Conservation (phyloP, 2,329 filamentous ascomycete genomes). For the Pseudomassariella vexata region DNA sequence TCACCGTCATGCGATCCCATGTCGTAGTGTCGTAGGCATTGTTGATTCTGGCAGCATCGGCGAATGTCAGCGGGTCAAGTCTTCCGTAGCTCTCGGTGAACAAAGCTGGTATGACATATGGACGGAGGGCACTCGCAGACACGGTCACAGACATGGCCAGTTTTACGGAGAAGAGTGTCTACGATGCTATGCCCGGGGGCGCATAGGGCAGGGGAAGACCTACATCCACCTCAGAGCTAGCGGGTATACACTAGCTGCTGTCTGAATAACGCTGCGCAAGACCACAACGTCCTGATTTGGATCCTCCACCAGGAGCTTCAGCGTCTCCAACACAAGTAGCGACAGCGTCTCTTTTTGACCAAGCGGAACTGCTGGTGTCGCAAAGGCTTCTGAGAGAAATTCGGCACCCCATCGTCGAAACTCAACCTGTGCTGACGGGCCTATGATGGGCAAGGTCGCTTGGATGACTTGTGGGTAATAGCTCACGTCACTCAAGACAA, state of each 20-base stretch:
- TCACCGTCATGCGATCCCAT: constrained; percentile 83
- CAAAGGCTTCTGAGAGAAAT: constrained; percentile 92
- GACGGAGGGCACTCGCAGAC: constrained; percentile 11
- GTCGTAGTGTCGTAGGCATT: constrained; percentile 74
- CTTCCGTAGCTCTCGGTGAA: constrained; percentile 7
- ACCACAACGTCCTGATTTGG: constrained; percentile 74
- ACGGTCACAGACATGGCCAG: constrained; percentile 14
- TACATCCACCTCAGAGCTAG: constrained; percentile 92
- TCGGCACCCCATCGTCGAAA: constrained; percentile 93
- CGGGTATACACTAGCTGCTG: constrained; percentile 87
- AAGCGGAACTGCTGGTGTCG: constrained; percentile 74
- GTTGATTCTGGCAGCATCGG: constrained; percentile 60
- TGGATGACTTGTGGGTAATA: constrained; percentile 91
- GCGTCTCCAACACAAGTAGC: constrained; percentile 69
- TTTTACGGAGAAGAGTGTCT: constrained; percentile 19
- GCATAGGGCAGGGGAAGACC: constrained; percentile 36
- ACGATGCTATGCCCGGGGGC: constrained; percentile 16
- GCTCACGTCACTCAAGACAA: constrained; percentile 78
- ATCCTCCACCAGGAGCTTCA: constrained; percentile 65
- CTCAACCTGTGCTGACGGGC: constrained; percentile 67
- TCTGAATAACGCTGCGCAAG: constrained; percentile 80
- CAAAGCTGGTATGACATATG: constrained; percentile 7
- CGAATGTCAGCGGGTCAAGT: constrained; percentile 18
- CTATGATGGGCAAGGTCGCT: constrained; percentile 87
- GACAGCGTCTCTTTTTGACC: constrained; percentile 77